Evolutionary conservation across 768 basidiomycete genomes (phyloP).

Genomic region (Russula abietina): DNA sequence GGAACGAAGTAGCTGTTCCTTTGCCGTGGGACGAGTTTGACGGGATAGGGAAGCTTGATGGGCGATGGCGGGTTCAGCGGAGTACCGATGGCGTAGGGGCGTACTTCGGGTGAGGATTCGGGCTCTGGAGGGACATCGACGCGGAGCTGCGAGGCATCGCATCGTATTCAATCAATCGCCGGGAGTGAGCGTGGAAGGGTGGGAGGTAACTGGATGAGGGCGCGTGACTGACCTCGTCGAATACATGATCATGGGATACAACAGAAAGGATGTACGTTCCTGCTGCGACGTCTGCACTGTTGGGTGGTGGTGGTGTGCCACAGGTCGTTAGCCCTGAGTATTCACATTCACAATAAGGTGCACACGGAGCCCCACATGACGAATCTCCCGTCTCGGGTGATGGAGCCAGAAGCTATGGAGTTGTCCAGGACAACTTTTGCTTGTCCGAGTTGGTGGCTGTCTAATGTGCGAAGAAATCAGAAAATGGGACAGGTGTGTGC

Average conservation of each 20-base stretch:
- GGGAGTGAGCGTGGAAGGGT: not conserved
- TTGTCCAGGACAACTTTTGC: constrained; percentile 58
- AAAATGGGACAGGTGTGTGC: too few species aligned
- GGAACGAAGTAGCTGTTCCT: constrained; percentile 63
- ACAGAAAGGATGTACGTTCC: constrained; percentile 70
- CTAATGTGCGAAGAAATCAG: constrained; percentile 25
- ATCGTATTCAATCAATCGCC: not conserved
- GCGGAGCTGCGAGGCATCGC: constrained; percentile 45
- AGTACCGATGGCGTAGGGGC: constrained; percentile 62
- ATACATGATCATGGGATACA: constrained; percentile 55
- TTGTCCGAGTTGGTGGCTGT: constrained; percentile 40
- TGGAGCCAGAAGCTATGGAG: constrained; percentile 45
- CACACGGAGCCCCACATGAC: constrained; percentile 46
- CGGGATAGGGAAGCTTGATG: constrained; percentile 54
- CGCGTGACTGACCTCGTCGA: constrained; percentile 66
- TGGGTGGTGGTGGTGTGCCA: constrained; percentile 5
- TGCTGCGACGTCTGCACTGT: constrained; percentile 58
- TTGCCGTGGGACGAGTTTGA: constrained; percentile 48
- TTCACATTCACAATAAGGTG: not conserved
- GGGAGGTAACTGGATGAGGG: too few species aligned
- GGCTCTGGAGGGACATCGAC: constrained; percentile 50
- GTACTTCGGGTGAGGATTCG: constrained; percentile 43
- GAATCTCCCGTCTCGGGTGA: constrained; percentile 57
- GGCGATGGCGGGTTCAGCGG: constrained; percentile 54
- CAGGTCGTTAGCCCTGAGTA: not conserved